Evolutionary conservation across 2,329 filamentous ascomycete genomes (phyloP), one percentile per base, ranked within the genome.

Genomic region (Alternaria conjuncta): DNA sequence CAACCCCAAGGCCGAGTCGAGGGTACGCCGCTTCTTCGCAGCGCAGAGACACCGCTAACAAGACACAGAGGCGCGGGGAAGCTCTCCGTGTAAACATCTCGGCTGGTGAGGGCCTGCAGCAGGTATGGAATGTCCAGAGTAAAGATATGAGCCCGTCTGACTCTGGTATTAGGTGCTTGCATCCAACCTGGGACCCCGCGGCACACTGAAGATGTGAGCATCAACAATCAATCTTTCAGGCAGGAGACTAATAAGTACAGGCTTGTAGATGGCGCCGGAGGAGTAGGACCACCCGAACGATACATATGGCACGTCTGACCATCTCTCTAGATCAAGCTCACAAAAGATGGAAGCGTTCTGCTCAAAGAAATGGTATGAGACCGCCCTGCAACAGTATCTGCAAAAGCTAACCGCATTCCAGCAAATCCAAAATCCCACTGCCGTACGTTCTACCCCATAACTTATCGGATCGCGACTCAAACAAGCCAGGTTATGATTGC

Each of bases 341-440:
- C 96, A 74, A 99, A 99, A 83, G 96, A 99, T 84, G 96, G 96
- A 79, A 97, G 97, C 77, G 95, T 98, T 65, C 85, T 90, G 70
- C 77, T 90, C 74, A 86, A 87, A 75, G 88, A 90, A 79, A 90
- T 90, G 88, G 83, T 87, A 73, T 59, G 82, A 78, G 45, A 68
- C 59, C 25, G 63, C 54, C 26, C 23, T 18, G 6, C 26, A 32
- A 20, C 10, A 46, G 13, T n/a, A 43, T n/a, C 25, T 26, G 26
- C 30, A 51, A 47, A 41, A 20, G 54, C 69, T 74, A 60, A 74
- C 61, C 26, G 10, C 18, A 23, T 23, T 26, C 10, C 64, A 86
- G 85, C 94, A 98, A 89, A 98, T 98, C 80, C 95, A 97, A 84
- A 98, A 98, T 82, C 96, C 96, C 26, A 99, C 96, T 36, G 96